Base-by-base conservation (phyloP, 768 basidiomycete species). In the Agrocybe chaxingu region DNA sequence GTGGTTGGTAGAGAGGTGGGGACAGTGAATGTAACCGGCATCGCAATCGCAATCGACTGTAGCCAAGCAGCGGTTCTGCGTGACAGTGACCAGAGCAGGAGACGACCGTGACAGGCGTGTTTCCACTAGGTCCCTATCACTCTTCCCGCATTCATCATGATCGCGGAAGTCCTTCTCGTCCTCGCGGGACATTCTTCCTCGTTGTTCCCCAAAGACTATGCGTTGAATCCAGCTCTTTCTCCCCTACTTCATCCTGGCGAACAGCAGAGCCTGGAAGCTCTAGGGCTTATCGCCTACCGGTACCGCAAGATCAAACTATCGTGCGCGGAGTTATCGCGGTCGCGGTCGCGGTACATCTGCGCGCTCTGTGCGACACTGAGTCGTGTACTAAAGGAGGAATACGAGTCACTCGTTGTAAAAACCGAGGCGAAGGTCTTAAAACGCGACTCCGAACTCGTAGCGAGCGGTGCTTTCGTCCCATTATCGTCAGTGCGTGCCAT, bases 211-310 rank as follows among this genome's bases (percentile, higher is more conserved):
- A 59, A 68, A 19, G 83, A 80, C 49, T 72, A 81, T 51, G 70
- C 69, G 31, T 62, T 89, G 37, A 78, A 84, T 60, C 80, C 87
- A 4, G 77, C 83, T 0, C 85, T 92, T 59, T 51, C 66, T 5
- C 74, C 82, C 3, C 80, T 93, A 11, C 79, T 97, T 3, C 93
- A 97, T 61, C 93, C 93, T 2, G 93, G 93, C 8, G 93, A 96
- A 62, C 78, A 85, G 47, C 82, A 93, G 64, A 87, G 85, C 55
- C 77, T 95, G n/a, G 85, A 92, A 60, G 78, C 81, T 8, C 79
- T 97, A 2, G 88, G 81, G 7, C 75, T 78, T 42, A 80, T 95
- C 43, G 92, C 89, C 1, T 77, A 74, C 45, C 81, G 85, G 19
- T 95, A 93, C 67, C 75, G 80, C 53, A 85, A 74, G 54, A 83